A percentile compares a stretch with the other conserved stretches of the same genome.
phyloP scores from a whole-genome alignment of 208 protist genomes.

The Zelonia costaricensis region DNA sequence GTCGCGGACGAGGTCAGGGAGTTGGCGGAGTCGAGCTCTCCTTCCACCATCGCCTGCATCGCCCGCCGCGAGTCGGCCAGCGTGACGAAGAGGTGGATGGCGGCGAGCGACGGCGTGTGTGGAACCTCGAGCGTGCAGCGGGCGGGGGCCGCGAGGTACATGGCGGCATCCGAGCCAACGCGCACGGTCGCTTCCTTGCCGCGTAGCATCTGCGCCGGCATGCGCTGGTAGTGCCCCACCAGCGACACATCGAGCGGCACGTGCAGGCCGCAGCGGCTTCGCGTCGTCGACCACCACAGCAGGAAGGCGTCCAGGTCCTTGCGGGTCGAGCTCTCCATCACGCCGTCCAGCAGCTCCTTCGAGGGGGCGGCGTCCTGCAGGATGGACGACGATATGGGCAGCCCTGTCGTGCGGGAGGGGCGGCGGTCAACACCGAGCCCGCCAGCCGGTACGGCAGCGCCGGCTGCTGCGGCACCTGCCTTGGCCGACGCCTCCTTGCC shows the following conservation, averaged over 20 bases:
- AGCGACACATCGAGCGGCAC: conserved; percentile 54
- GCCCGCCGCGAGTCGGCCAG: conserved; percentile 21
- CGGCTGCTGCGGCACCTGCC: not conserved
- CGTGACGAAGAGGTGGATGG: conserved; percentile 44
- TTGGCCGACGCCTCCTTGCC: not conserved
- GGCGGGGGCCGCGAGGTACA: conserved; percentile 10
- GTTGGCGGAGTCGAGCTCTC: conserved; percentile 2
- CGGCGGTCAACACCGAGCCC: conserved; percentile 14
- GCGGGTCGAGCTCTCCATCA: conserved; percentile 46
- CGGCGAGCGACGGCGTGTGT: conserved; percentile 26
- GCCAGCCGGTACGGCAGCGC: not conserved
- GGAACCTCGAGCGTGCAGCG: conserved; percentile 14
- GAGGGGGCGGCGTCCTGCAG: conserved; percentile 47
- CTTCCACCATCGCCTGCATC: conserved; percentile 33
- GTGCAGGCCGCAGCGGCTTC: conserved; percentile 39
- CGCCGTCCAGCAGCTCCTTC: conserved; percentile 39
- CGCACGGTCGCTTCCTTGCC: conserved; percentile 20
- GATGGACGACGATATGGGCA: conserved; percentile 28
- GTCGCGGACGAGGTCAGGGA: not conserved
- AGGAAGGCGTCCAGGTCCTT: conserved; percentile 67
- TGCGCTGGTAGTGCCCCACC: conserved; percentile 30
- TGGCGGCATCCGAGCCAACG: conserved; percentile 16
- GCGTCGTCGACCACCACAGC: conserved; percentile 66
- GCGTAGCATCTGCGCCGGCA: conserved; percentile 29
- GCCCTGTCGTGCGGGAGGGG: conserved; percentile 5